phyloP scores from a whole-genome alignment of 805 yeast species.

The Hemisphaericaspora nanyangensis region DNA sequence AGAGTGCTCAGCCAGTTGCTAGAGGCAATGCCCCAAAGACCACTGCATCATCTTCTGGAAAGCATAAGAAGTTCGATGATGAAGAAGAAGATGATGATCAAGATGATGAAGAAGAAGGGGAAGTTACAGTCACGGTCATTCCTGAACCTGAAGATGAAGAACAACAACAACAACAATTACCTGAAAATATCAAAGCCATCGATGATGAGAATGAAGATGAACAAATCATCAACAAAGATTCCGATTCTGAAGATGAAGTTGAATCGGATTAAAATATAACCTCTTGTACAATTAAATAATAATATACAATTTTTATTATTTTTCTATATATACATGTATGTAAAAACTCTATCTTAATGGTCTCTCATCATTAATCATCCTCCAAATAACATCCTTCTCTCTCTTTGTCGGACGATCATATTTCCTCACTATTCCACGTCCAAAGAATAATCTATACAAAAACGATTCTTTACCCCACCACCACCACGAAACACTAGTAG shows the following conservation, averaged over 20 bases:
- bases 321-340: slow-evolving; percentile 1
- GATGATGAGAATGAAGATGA: slow-evolving; percentile 21
- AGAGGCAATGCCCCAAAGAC: slow-evolving; percentile 29
- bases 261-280: slow-evolving; percentile 7
- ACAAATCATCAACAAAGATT: slow-evolving; percentile 14
- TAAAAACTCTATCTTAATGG: slow-evolving; percentile 6
- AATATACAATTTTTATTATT: background rate
- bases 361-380: slow-evolving; percentile 36
- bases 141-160: slow-evolving; percentile 12
- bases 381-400: slow-evolving; percentile 40
- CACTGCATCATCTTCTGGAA: slow-evolving; percentile 13
- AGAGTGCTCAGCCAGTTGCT: slow-evolving; percentile 52
- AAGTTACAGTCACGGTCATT: slow-evolving; percentile 11
- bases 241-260: slow-evolving; percentile 19
- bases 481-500: no score
- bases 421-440: slow-evolving; percentile 19
- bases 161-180: slow-evolving; percentile 7
- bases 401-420: slow-evolving; percentile 30
- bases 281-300: background rate
- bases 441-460: slow-evolving; percentile 20
- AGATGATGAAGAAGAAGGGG: slow-evolving; percentile 27
- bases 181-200: slow-evolving; percentile 10
- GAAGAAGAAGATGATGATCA: no score
- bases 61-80: slow-evolving; percentile 46
- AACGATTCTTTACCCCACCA: background rate